Conservation (phyloP, 2,329 filamentous ascomycete species). For the Byssothecium circinans region DNA sequence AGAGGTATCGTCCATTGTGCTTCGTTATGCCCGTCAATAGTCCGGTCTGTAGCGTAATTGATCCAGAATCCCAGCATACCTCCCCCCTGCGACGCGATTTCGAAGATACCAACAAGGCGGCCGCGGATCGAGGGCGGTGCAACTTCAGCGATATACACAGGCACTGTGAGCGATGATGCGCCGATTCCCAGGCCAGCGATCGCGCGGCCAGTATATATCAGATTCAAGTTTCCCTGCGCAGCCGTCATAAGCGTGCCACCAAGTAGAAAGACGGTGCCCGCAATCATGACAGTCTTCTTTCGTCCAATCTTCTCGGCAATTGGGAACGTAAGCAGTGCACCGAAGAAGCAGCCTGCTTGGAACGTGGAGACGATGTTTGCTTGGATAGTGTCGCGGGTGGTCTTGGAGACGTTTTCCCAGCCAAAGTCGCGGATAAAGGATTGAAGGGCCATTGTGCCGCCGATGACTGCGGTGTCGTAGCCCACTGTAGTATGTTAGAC, state of each 20-base stretch:
- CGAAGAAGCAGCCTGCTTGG: constrained; percentile 44
- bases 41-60: constrained; percentile 45
- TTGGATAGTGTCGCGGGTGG: constrained; percentile 40
- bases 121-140: constrained; percentile 66
- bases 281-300: constrained; percentile 52
- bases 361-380: constrained; percentile 46
- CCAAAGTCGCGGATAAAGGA: constrained; percentile 44
- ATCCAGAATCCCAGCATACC: constrained; percentile 53
- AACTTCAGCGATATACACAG: constrained; percentile 45
- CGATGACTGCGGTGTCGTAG: constrained; percentile 43
- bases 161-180: constrained; percentile 41
- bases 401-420: constrained; percentile 31
- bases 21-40: constrained; percentile 49
- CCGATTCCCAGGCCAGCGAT: constrained; percentile 45
- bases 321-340: constrained; percentile 47
- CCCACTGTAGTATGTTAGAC: constrained; percentile 24
- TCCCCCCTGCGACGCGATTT: constrained; percentile 66
- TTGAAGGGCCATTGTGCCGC: constrained; percentile 44
- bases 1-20: constrained; percentile 67
- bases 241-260: constrained; percentile 47
- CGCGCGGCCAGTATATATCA: constrained; percentile 43
- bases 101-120: constrained; percentile 67
- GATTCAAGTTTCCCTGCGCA: constrained; percentile 36
- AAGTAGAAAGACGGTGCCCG: constrained; percentile 48
- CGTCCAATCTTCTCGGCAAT: constrained; percentile 54